Conservation (phyloP, 495 filamentous ascomycete genomes). For the Clohesyomyces aquaticus region DNA sequence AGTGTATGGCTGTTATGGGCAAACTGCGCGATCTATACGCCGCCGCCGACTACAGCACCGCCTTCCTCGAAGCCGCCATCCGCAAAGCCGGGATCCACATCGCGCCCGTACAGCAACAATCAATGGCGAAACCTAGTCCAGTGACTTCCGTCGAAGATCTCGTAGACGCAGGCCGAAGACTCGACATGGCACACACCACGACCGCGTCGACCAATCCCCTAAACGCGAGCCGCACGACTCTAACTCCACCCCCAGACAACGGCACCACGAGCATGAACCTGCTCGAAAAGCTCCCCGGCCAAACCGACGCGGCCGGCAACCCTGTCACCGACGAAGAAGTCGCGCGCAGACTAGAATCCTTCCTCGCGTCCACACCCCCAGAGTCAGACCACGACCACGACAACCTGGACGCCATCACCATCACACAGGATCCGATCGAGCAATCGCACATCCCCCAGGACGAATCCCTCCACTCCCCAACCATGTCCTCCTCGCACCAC, state of each 20-base stretch:
- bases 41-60: conserved; percentile 81
- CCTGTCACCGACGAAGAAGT: conserved; percentile 46
- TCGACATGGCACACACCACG: conserved; percentile 32
- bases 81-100: conserved; percentile 71
- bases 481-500: background rate
- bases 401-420: conserved; percentile 12
- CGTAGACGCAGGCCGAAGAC: conserved; percentile 45
- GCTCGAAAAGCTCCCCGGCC: conserved; percentile 23
- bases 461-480: conserved; percentile 5
- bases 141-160: conserved; percentile 46
- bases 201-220: background rate
- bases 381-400: conserved; percentile 36
- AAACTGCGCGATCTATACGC: conserved; percentile 81
- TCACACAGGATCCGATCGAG: conserved; percentile 2
- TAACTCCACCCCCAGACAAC: conserved; percentile 50
- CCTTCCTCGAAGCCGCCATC: conserved; percentile 82
- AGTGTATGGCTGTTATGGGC: conserved; percentile 84
- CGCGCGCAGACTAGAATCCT: conserved; percentile 44
- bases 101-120: conserved; percentile 16
- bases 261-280: conserved; percentile 31
- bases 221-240: conserved; percentile 31
- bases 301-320: background rate
- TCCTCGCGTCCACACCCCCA: conserved; percentile 50
- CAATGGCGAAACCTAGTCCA: conserved; percentile 27
- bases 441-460: conserved; percentile 3